Conservation (phyloP, 169 alveolate genomes). For the Plasmodium ovale region DNA sequence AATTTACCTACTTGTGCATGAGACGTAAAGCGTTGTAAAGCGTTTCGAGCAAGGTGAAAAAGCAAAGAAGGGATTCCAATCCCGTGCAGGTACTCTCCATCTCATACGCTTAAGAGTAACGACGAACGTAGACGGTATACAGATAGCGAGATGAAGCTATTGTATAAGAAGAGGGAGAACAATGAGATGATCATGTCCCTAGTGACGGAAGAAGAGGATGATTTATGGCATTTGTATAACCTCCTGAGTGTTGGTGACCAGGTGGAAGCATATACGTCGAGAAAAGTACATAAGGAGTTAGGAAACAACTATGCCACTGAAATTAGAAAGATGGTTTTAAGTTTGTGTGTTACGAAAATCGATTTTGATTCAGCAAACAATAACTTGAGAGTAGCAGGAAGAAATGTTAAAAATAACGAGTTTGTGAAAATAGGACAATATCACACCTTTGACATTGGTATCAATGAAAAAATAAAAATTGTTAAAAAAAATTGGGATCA, state of each 20-base stretch:
- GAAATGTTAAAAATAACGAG: conserved; percentile 73
- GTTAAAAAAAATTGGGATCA: conserved; percentile 76
- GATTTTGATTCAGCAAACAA: conserved; percentile 80
- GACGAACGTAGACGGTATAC: no score
- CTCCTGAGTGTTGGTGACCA: conserved; percentile 78
- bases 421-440: conserved; percentile 83
- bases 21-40: no score
- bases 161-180: conserved; percentile 27
- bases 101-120: no score
- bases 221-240: conserved; percentile 83
- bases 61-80: no score
- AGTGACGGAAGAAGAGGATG: conserved; percentile 82
- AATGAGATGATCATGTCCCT: conserved; percentile 21
- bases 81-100: no score
- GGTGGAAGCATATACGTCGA: conserved; percentile 79
- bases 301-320: conserved; percentile 72
- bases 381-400: conserved; percentile 81
- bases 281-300: conserved; percentile 58
- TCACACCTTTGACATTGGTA: conserved; percentile 82
- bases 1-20: no score
- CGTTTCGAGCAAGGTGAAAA: no score
- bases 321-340: conserved; percentile 23
- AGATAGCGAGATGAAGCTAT: conserved; percentile 27
- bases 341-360: conserved; percentile 38
- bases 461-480: conserved; percentile 79